phyloP scores from a whole-genome alignment of 306 rosid genomes.

The Malus sylvestris region DNA sequence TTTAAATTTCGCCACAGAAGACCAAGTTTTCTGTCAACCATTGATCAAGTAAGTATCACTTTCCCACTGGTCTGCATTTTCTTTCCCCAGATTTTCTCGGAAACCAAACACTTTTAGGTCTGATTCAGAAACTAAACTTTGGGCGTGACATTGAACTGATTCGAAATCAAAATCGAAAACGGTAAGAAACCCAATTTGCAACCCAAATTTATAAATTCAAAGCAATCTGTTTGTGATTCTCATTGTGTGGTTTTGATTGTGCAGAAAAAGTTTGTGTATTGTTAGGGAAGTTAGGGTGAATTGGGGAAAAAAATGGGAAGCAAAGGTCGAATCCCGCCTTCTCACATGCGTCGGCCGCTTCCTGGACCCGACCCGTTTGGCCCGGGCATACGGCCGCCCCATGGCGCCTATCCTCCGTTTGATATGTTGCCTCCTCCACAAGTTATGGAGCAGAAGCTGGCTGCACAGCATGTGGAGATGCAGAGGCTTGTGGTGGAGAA shows the following conservation, averaged over 20 bases:
- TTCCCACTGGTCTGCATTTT: background rate
- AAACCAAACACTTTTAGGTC: background rate
- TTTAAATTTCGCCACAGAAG: background rate
- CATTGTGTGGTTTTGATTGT: background rate
- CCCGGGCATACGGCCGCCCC: constrained; percentile 38
- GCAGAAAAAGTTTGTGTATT: background rate
- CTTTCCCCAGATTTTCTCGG: background rate
- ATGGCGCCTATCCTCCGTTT: constrained; percentile 42
- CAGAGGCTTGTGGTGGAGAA: constrained; percentile 74
- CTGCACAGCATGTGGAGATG: constrained; percentile 83
- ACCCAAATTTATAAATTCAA: background rate
- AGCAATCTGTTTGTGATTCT: background rate
- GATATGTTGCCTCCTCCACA: constrained; percentile 72
- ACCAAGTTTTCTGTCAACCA: background rate
- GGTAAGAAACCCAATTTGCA: background rate
- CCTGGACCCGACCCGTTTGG: constrained; percentile 58
- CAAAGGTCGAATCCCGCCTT: constrained; percentile 79
- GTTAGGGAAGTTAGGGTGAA: constrained; percentile 1
- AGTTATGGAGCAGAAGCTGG: constrained; percentile 89
- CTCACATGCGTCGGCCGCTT: constrained; percentile 50
- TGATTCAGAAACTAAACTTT: background rate
- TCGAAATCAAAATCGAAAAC: background rate
- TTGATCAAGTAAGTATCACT: background rate
- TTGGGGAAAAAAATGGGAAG: constrained; percentile 50
- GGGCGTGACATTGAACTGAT: background rate